phyloP scores from a whole-genome alignment of 208 protist species.

The Crithidia brevicula region DNA sequence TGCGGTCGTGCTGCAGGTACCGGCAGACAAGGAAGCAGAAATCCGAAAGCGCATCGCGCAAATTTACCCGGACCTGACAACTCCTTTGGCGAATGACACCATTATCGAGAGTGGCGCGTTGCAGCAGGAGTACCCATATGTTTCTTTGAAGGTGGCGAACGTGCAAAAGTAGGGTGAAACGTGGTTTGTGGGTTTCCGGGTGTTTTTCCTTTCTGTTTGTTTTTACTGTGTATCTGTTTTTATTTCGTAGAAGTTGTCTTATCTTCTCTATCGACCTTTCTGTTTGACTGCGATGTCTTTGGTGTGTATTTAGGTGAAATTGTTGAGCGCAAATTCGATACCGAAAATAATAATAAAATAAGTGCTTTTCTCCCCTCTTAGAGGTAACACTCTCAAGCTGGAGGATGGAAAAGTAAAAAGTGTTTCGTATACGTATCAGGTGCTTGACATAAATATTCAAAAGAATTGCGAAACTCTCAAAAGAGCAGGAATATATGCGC shows the following conservation, averaged over 20 bases:
- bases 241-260: conserved; percentile 21
- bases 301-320: conserved; percentile 4
- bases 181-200: conserved; percentile 1
- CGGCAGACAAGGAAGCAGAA: conserved; percentile 71
- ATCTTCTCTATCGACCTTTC: conserved; percentile 24
- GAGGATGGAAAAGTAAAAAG: too few species aligned
- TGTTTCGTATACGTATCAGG: too few species aligned
- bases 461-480: too few species aligned
- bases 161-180: conserved; percentile 52
- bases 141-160: conserved; percentile 84
- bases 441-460: too few species aligned
- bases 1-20: conserved; percentile 77
- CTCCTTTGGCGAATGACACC: conserved; percentile 52
- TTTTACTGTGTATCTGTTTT: background rate
- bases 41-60: conserved; percentile 77
- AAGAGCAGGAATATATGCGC: too few species aligned
- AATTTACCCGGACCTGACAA: conserved; percentile 71
- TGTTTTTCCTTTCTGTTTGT: conserved; percentile 10
- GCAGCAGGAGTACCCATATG: conserved; percentile 88
- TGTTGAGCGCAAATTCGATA: background rate
- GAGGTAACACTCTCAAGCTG: too few species aligned
- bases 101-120: conserved; percentile 61
- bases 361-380: too few species aligned
- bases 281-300: conserved; percentile 3
- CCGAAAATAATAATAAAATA: too few species aligned